Percentiles rank a stretch among this genome's conserved stretches.
Conservation (phyloP, 1,284 basidiomycete species). For the Athelia sp. region DNA sequence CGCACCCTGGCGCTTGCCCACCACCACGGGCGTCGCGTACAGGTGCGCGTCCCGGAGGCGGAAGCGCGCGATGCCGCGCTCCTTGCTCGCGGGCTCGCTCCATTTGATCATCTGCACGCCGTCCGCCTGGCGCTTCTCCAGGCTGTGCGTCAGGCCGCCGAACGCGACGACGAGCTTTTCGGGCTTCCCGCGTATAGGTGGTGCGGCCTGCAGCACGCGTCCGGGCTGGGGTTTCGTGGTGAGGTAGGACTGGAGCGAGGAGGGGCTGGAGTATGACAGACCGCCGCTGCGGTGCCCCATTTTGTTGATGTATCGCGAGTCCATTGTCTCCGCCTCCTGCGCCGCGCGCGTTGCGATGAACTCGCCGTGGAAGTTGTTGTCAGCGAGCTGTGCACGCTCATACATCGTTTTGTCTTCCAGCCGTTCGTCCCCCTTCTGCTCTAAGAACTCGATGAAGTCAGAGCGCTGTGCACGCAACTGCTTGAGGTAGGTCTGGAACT, state of each 20-base stretch:
- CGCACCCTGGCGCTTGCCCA: neutral
- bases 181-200: neutral
- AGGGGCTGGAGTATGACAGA: constrained; percentile 51
- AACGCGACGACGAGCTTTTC: neutral
- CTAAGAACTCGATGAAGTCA: constrained; percentile 45
- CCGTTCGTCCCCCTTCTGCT: constrained; percentile 19
- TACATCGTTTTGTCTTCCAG: constrained; percentile 11
- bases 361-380: constrained; percentile 19
- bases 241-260: constrained; percentile 48
- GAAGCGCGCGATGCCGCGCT: neutral
- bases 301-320: constrained; percentile 47
- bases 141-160: neutral
- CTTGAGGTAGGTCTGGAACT: constrained; percentile 56
- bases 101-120: neutral
- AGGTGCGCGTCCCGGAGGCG: neutral
- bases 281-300: constrained; percentile 62
- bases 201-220: constrained; percentile 39
- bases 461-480: constrained; percentile 52
- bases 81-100: neutral
- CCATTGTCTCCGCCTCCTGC: constrained; percentile 21
- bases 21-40: neutral
- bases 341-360: constrained; percentile 32
- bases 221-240: constrained; percentile 51
- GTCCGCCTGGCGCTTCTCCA: neutral
- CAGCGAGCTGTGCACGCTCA: constrained; percentile 26